Base-by-base conservation (phyloP, 441 rosid species). In the Populus trichocarpa region DNA sequence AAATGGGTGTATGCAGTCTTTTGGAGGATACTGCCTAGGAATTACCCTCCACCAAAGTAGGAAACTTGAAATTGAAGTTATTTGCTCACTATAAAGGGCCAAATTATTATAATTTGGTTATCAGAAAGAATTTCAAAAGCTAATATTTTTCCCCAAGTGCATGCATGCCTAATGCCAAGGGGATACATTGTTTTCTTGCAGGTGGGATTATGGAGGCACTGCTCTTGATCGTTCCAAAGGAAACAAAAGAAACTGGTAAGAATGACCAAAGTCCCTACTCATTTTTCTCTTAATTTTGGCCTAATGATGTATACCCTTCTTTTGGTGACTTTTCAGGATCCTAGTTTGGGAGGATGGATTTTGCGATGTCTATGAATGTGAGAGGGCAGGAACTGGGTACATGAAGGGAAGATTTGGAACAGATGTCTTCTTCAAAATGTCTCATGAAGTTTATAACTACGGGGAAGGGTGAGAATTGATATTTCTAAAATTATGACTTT, bases 321-420 rank as follows among this genome's bases (percentile, higher is more conserved):
- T 23, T 50, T 57, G 33, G 40, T 53, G 67, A 35, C 46, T 38
- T 78, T 69, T 66, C 82, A 90, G 93, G 93, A 91, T 90, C 79
- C 91, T 91, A 77, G 96, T 88, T 46, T 91, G 96, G 96, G 96
- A 91, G 81, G 93, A 90, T 83, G 96, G 93, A 13, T 91, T 82
- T 67, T 91, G 92, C 69, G 93, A 91, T 81, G 86, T 91, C 84
- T 68, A 38, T 70, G 91, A 90, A 85, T 87, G 96, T 63, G 88
- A 90, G 78, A 81, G 82, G 67, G 82, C 82, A 22, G 88, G 83
- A 81, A 81, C 79, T 65, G 93, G 89, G 22, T 77, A 50, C 76
- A 14, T 80, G 63, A 88, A 82, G 72, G 89, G 90, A 38, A 85
- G 86, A 73, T 91, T 91, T 50, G 93, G 96, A 74, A 83, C 89